A percentile compares a stretch with the other conserved stretches of the same genome.
phyloP scores from a whole-genome alignment of 805 yeast species.

The Myxozyma sirexii region DNA sequence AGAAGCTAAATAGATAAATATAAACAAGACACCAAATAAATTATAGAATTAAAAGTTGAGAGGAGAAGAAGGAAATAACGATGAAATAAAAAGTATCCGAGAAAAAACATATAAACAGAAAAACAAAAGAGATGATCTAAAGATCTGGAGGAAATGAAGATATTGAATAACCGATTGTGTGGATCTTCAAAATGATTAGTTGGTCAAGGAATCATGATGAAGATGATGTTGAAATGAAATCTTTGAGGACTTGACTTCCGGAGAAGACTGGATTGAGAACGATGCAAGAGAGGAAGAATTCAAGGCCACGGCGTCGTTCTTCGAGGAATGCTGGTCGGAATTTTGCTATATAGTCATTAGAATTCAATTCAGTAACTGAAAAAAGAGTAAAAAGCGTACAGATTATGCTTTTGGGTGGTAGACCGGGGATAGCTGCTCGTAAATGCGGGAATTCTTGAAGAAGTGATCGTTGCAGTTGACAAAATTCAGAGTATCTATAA shows the following conservation, averaged over 20 bases:
- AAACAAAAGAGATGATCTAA: too few species aligned
- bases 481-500: conserved; percentile 66
- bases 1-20: too few species aligned
- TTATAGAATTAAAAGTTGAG: too few species aligned
- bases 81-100: too few species aligned
- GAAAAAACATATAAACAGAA: too few species aligned
- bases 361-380: too few species aligned
- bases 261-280: conserved; percentile 49
- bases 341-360: conserved; percentile 37
- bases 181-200: too few species aligned
- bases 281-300: conserved; percentile 50
- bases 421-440: conserved; percentile 47
- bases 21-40: too few species aligned
- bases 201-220: too few species aligned
- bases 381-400: conserved; percentile 13
- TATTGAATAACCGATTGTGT: too few species aligned
- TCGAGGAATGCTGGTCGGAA: conserved; percentile 44
- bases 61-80: too few species aligned
- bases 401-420: conserved; percentile 51
- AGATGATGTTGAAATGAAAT: conserved; percentile 37
- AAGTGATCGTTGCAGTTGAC: conserved; percentile 49
- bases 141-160: too few species aligned
- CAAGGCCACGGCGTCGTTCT: conserved; percentile 48
- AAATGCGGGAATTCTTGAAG: conserved; percentile 44
- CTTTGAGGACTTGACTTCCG: conserved; percentile 41